Evolutionary conservation across 805 yeast genomes (phyloP).

Genomic region (Wickerhamiella alocasiicola): DNA sequence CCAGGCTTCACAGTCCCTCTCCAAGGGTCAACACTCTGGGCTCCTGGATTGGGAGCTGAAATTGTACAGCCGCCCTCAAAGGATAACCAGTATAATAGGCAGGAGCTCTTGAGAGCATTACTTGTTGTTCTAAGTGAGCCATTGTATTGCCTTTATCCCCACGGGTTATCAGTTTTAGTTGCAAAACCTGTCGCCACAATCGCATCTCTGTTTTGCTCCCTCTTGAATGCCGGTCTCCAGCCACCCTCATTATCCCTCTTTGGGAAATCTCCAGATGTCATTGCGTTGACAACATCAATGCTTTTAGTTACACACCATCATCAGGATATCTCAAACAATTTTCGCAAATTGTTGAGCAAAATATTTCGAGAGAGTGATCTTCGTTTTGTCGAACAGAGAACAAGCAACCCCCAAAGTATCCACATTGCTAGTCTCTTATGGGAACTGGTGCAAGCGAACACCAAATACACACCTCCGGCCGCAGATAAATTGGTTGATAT

Average conservation of each 20-base stretch:
- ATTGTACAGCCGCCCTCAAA: constrained; percentile 27
- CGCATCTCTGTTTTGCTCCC: constrained; percentile 49
- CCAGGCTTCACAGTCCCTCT: constrained; percentile 42
- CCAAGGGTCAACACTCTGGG: constrained; percentile 43
- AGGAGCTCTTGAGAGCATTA: constrained; percentile 53
- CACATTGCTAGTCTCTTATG: constrained; percentile 47
- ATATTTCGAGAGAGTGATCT: constrained; percentile 27
- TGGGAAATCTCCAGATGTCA: constrained; percentile 9
- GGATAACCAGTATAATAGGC: constrained; percentile 48
- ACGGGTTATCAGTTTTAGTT: constrained; percentile 52
- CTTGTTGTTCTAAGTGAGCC: constrained; percentile 49
- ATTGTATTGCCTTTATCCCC: constrained; percentile 40
- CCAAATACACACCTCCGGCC: constrained; percentile 29
- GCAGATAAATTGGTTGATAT: constrained; percentile 22
- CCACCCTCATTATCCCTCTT: not conserved
- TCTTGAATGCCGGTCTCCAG: constrained; percentile 44
- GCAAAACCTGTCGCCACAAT: constrained; percentile 38
- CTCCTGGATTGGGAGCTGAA: constrained; percentile 56
- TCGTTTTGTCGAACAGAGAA: constrained; percentile 24
- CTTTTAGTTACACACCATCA: constrained; percentile 51
- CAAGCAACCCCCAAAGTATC: not conserved
- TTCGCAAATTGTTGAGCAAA: constrained; percentile 26
- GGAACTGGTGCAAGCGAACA: constrained; percentile 69
- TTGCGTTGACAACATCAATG: constrained; percentile 50
- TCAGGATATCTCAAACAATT: constrained; percentile 28